Base-by-base conservation (phyloP, 108 stramenopile species). In the Skeletonema tropicum region DNA sequence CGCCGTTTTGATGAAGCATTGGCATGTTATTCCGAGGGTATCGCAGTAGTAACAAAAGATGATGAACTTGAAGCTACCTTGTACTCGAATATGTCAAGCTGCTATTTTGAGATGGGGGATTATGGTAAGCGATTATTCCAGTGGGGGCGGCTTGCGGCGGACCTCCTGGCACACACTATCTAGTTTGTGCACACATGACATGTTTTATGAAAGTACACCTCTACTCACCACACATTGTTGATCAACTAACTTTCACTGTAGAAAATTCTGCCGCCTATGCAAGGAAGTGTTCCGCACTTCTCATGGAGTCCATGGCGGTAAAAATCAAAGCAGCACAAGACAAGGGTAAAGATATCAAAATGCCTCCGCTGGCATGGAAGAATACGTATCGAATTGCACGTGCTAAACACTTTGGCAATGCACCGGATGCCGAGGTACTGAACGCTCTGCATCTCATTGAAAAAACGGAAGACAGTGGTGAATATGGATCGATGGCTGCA, bases 51-150 rank as follows among this genome's bases (percentile, higher is more conserved):
- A 11, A 30, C 21, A 49, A 9, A 52, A 12, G 64, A 6, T 35
- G 64, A 41, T 8, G 36, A 42, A 23, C 71, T 72, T 41, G 15
- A 26, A n/a, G 71, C 71, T 10, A 32, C 23, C 41, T 26, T 72
- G 15, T 31, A 39, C 25, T 72, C 71, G 64, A 72, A 72, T 66
- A 39, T 60, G 30, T 72, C 71, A 5, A 38, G 64, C n/a, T 72
- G 71, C 32, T 49, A 66, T 31, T 72, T 26, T n/a, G 71, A 72
- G 64, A 42, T 66, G 45, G 71, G 71, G 11, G 36, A 72, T 15
- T 72, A 72, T 30, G 64, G 68, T 69, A 32, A 69, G 46, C 30
- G 23, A 57, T 29, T 9, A 19, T 29, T 29, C n/a, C n/a, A n/a
- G n/a, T n/a, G n/a, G n/a, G n/a, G n/a, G n/a, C n/a, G n/a, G n/a